Evolutionary conservation across 768 basidiomycete species (phyloP), one percentile per base, ranked within the genome.

Genomic region (Mycena venus): DNA sequence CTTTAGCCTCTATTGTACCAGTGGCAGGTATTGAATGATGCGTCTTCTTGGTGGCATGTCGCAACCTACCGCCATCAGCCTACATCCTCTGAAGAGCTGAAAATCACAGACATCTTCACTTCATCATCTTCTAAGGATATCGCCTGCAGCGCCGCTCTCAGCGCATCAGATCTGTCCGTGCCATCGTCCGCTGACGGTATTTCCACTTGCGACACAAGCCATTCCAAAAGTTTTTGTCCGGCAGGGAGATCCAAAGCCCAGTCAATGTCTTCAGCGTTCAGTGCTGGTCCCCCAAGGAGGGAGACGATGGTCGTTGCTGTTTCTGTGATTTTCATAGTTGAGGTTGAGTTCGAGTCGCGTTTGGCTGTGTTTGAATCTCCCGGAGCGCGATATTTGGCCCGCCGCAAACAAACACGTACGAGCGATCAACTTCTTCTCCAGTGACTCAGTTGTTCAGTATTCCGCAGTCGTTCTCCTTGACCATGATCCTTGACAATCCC

Each of bases 101-200:
- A 12, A 64, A 36, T 1, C n/a, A 71, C 80, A 5, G 47, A 85
- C 85, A 80, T 72, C 19, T 81, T 40, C 27, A 80, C 36, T 67
- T 85, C 85, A 19, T 82, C 81, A 5, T 70, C 60, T 64, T 85
- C 81, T 9, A 86, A 68, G 4, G 83, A 81, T 61, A 85, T 82
- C 27, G 78, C 68, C 4, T 77, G 68, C n/a, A 86, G 58, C 8
- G 79, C 75, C 21, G 76, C 80, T 58, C 73, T 59, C 38, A 27
- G 17, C 25, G 42, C 21, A 21, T 69, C 58, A 6, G n/a, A 68
- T 38, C 8, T 31, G 10, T 34, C 44, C 63, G 51, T 75, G n/a
- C 61, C 72, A 34, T 51, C 66, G 38, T 76, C 76, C n/a, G 56
- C 70, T 8, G 55, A 34, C 15, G 79, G 66, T 32, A 32, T 15